These are phyloP conservation scores for Zychaea mexicana DNA, from an alignment of 371 early-diverging fungal genomes.

Conservation along the genomic window DNA sequence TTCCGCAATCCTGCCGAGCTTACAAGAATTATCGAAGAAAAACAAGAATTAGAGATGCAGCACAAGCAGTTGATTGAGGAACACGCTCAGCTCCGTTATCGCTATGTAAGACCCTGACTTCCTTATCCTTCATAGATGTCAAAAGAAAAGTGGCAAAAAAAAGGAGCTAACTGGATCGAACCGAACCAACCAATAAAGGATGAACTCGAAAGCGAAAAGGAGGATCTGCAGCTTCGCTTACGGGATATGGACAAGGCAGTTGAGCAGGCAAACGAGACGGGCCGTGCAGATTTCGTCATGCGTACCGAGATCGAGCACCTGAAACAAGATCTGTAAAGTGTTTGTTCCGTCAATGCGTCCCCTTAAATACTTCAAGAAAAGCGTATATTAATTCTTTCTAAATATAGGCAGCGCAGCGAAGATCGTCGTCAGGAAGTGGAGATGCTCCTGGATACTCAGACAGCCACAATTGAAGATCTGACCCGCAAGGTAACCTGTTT, in stretches of 20 bases:
- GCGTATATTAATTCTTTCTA: slow-evolving; percentile 1
- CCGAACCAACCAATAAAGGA: slow-evolving; percentile 68
- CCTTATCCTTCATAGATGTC: too few relatives aligned
- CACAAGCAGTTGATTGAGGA: slow-evolving; percentile 60
- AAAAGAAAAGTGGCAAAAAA: too few relatives aligned
- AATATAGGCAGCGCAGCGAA: slow-evolving; percentile 74
- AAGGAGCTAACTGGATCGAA: too few relatives aligned
- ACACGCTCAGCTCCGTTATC: slow-evolving; percentile 52
- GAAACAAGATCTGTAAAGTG: slow-evolving; percentile 75
- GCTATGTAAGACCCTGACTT: slow-evolving; percentile 58
- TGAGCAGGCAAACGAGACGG: slow-evolving; percentile 73
- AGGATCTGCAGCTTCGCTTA: slow-evolving; percentile 66
- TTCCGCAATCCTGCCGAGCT: slow-evolving; percentile 16
- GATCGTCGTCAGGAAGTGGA: slow-evolving; percentile 76
- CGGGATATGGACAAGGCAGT: slow-evolving; percentile 71
- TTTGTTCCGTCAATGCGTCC: not conserved
- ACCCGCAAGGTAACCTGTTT: slow-evolving; percentile 63
- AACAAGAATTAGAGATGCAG: slow-evolving; percentile 62
- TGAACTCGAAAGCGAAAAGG: slow-evolving; percentile 62
- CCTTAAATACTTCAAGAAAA: not conserved
- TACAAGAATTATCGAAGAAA: slow-evolving; percentile 41
- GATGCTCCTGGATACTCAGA: slow-evolving; percentile 60
- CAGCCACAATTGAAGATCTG: slow-evolving; percentile 63
- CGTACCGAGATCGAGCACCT: slow-evolving; percentile 86
- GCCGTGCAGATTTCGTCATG: slow-evolving; percentile 83